A percentile compares a stretch with the other conserved stretches of the same genome.
phyloP scores from a whole-genome alignment of 2,329 filamentous ascomycete genomes.

The Biscogniauxia mediterranea region DNA sequence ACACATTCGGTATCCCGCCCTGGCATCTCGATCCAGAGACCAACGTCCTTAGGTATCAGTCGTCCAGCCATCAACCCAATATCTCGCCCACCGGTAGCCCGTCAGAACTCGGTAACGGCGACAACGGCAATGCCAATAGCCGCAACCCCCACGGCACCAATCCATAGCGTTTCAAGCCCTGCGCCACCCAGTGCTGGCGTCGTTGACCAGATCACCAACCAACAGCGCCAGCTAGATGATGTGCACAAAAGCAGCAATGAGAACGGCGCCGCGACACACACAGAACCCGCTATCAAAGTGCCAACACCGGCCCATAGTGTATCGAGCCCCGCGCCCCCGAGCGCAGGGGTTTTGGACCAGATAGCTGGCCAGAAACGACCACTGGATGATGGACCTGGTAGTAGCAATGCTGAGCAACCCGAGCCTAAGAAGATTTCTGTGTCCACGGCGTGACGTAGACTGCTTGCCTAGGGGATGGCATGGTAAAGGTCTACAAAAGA shows the following conservation, averaged over 20 bases:
- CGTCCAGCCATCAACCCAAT: constrained; percentile 25
- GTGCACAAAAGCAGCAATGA: constrained; percentile 7
- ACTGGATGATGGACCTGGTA: constrained; percentile 15
- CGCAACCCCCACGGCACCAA: constrained; percentile 2
- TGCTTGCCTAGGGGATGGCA: too few relatives aligned
- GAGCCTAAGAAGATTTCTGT: constrained; percentile 12
- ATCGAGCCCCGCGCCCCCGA: constrained; percentile 29
- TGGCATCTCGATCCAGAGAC: constrained; percentile 26
- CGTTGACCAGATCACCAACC: constrained; percentile 29
- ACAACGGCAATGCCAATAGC: constrained; percentile 8
- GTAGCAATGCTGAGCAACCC: constrained; percentile 8
- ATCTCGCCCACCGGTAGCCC: constrained; percentile 20
- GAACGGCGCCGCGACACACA: neutral
- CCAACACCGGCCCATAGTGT: constrained; percentile 22
- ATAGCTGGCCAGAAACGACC: constrained; percentile 27
- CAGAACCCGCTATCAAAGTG: constrained; percentile 5
- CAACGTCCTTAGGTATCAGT: constrained; percentile 21
- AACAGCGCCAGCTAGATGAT: constrained; percentile 20
- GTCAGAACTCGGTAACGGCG: constrained; percentile 16
- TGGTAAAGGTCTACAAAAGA: too few relatives aligned
- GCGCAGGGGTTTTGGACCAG: constrained; percentile 29
- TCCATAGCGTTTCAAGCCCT: constrained; percentile 21
- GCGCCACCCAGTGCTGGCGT: constrained; percentile 28
- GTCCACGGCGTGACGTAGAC: constrained; percentile 1
- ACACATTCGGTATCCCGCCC: constrained; percentile 18